These are phyloP conservation scores for Planoprotostelium fungivorum DNA, from an alignment of 78 protist species.

Conservation along the genomic window DNA sequence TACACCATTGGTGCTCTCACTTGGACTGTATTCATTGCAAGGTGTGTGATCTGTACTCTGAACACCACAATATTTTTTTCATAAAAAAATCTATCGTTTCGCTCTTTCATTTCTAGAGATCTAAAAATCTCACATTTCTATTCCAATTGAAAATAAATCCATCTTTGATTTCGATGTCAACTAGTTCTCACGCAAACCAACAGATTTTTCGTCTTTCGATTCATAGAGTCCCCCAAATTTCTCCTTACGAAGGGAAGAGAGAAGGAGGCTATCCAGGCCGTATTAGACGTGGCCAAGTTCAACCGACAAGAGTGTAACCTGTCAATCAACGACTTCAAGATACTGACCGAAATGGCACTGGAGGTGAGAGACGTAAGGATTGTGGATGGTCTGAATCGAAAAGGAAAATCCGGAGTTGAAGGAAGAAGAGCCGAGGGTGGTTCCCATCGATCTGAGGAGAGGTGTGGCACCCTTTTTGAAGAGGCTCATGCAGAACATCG, in stretches of 20 bases:
- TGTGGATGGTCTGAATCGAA: neutral
- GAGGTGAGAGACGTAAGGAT: neutral
- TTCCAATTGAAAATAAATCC: neutral
- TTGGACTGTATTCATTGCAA: neutral
- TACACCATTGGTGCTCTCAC: neutral
- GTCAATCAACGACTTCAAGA: neutral
- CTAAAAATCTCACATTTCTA: too few species aligned
- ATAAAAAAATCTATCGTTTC: too few species aligned
- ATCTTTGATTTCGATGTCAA: neutral
- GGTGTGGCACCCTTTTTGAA: neutral
- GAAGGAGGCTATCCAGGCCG: neutral
- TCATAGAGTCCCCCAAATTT: neutral
- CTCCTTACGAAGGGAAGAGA: neutral
- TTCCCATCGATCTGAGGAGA: neutral
- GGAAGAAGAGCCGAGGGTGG: neutral
- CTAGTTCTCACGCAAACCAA: neutral
- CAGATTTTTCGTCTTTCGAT: neutral
- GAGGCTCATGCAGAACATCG: neutral
- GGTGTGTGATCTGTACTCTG: neutral
- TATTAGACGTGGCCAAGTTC: neutral
- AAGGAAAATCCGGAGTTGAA: neutral
- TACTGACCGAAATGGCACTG: neutral
- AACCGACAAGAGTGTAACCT: neutral
- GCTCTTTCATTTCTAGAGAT: too few species aligned
- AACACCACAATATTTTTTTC: too few species aligned